A percentile compares a stretch with the other conserved stretches of the same genome.
Conservation (phyloP, 2,329 filamentous ascomycete species). For the Trichoderma koningii region DNA sequence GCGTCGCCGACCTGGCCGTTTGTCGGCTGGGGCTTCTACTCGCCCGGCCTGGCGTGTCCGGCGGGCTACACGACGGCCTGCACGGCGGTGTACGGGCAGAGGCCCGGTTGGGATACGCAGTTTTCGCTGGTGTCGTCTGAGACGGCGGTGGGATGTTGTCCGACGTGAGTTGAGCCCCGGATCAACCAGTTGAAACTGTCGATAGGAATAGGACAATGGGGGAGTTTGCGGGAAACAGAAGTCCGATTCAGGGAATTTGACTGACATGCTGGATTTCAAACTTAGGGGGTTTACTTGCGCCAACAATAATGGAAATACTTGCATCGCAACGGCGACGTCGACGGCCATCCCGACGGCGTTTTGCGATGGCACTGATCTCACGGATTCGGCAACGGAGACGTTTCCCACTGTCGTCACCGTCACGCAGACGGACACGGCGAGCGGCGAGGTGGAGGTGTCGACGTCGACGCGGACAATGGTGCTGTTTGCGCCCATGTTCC, state of each 20-base stretch:
- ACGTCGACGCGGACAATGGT: conserved; percentile 25
- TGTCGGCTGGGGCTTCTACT: conserved; percentile 42
- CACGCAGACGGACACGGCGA: neutral
- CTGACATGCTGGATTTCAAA: neutral
- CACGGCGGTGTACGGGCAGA: conserved; percentile 32
- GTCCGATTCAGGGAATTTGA: neutral
- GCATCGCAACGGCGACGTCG: conserved; percentile 15
- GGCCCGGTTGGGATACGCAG: conserved; percentile 34
- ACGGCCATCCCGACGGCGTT: conserved; percentile 2
- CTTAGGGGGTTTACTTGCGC: conserved; percentile 27
- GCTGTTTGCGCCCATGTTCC: conserved; percentile 37
- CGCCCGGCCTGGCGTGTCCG: conserved; percentile 40
- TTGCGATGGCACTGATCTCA: conserved; percentile 12
- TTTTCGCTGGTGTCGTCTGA: conserved; percentile 35
- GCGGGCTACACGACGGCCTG: conserved; percentile 39
- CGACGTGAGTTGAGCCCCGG: conserved; percentile 32
- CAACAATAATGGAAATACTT: conserved; percentile 26
- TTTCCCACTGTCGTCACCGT: conserved; percentile 19
- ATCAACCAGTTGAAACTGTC: too few relatives aligned
- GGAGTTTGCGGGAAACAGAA: too few relatives aligned
- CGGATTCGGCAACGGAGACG: neutral
- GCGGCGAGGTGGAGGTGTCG: neutral
- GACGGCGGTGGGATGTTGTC: conserved; percentile 41
- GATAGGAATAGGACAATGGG: too few relatives aligned
- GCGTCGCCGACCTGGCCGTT: conserved; percentile 30